phyloP scores from a whole-genome alignment of 2,329 filamentous ascomycete genomes.

The Fusarium succisae region DNA sequence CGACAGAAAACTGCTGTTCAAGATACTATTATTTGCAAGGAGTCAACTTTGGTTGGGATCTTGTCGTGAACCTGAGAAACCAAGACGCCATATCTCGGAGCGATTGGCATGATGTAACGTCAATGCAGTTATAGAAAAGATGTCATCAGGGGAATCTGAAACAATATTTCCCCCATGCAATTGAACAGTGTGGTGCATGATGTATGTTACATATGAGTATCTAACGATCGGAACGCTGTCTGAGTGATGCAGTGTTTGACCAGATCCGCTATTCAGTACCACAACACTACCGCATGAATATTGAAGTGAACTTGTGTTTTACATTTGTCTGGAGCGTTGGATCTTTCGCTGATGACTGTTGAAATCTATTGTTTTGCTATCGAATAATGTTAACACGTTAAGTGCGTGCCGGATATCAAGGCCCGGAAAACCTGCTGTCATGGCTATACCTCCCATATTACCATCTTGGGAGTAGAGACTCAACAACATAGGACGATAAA shows the following conservation, averaged over 20 bases:
- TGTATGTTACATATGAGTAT: background rate
- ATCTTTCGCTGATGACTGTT: background rate
- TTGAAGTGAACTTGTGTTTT: background rate
- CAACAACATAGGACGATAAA: conserved; percentile 6
- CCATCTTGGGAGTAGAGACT: conserved; percentile 9
- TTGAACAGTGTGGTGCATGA: background rate
- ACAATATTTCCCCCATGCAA: background rate
- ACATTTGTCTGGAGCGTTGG: background rate
- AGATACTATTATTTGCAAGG: conserved; percentile 18
- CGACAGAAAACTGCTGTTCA: conserved; percentile 9
- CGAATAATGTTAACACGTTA: background rate
- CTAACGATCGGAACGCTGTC: background rate
- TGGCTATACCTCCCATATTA: background rate
- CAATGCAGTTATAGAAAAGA: background rate
- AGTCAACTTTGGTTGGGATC: conserved; percentile 1
- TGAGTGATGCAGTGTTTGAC: background rate
- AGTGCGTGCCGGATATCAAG: background rate
- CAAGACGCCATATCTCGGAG: background rate
- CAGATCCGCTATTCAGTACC: background rate
- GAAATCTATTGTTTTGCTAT: background rate
- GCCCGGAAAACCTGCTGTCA: background rate
- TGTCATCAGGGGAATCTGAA: background rate
- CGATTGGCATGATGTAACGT: background rate
- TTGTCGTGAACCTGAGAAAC: background rate
- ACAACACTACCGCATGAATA: background rate